Conservation (phyloP, 768 basidiomycete species). For the Pholiota conissans region DNA sequence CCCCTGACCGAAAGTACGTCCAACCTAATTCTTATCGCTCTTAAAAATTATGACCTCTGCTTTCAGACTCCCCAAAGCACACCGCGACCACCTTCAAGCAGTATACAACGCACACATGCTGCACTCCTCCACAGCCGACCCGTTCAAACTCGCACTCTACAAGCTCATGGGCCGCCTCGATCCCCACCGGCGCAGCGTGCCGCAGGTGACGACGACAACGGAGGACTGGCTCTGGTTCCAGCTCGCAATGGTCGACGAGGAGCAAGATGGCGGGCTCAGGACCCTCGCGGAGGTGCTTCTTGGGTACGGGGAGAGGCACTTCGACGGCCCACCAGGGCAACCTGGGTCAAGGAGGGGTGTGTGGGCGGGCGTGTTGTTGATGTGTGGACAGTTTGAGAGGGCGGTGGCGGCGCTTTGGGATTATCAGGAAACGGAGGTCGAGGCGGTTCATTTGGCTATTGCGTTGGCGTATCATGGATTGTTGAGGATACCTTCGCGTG, state of each 20-base stretch:
- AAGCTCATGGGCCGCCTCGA: slow-evolving; percentile 95
- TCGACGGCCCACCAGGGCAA: slow-evolving; percentile 66
- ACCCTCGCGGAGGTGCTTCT: slow-evolving; percentile 74
- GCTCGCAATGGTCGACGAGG: slow-evolving; percentile 85
- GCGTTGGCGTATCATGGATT: slow-evolving; percentile 93
- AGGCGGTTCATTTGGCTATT: slow-evolving; percentile 92
- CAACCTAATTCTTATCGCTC: background rate
- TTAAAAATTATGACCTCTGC: background rate
- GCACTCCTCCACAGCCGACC: slow-evolving; percentile 84
- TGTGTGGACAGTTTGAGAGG: slow-evolving; percentile 96
- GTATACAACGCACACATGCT: slow-evolving; percentile 88
- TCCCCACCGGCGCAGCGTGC: slow-evolving; percentile 72
- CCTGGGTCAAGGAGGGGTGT: slow-evolving; percentile 60
- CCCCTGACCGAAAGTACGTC: slow-evolving; percentile 70
- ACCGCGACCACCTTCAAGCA: slow-evolving; percentile 79
- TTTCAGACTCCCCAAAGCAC: slow-evolving; percentile 63
- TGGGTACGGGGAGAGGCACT: slow-evolving; percentile 81
- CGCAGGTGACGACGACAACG: slow-evolving; percentile 84
- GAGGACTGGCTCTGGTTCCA: slow-evolving; percentile 99
- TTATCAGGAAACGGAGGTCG: slow-evolving; percentile 82
- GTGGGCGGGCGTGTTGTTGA: slow-evolving; percentile 83
- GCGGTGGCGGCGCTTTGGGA: slow-evolving; percentile 91
- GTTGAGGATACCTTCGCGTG: slow-evolving; percentile 76
- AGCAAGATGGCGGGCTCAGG: slow-evolving; percentile 75
- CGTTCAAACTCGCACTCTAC: slow-evolving; percentile 95